Base-by-base conservation (phyloP, 306 rosid species). In the Vigna angularis region DNA sequence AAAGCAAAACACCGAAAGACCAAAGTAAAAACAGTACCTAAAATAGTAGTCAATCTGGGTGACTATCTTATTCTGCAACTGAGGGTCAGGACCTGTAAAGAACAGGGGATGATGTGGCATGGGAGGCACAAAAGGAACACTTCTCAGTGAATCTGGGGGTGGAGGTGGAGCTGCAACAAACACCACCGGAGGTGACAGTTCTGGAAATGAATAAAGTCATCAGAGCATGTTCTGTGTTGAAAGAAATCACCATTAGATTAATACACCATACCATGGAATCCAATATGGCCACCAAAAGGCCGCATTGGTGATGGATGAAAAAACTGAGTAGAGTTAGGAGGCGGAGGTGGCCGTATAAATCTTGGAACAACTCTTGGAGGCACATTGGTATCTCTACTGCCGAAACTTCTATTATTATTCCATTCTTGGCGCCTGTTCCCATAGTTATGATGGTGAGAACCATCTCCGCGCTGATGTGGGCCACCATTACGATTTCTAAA, bases 1-100 rank as follows among this genome's bases (percentile, higher is more conserved):
- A 47, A 56, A 50, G 22, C 28, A 17, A 73, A 53, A 47, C 14
- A 58, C 10, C 50, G 17, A 56, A 61, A 52, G 22, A 83, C 7
- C 13, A 50, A 49, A 30, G 34, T 8, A 57, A 83, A 68, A 81
- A 64, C 40, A 74, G 34, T 84, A 93, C 99, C 99, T 95, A 88
- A 92, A 95, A 81, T 95, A 95, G 79, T 95, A 95, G 18, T 93
- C 89, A 73, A 95, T 88, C 85, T 95, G 99, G 62, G 62, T 85
- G 59, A 89, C 87, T 68, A 95, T 95, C 87, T 78, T 85, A 75
- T 70, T n/a, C 17, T 76, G 85, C 79, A 93, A 77, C 83, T 83
- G 91, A 81, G 80, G 87, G 81, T 91, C 97, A 32, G 89, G 76
- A 53, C 84, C 75, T 62, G 85, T 52, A 77, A 77, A 78, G 66